Conservation (phyloP, 2,329 filamentous ascomycete genomes). For the Hymenoscyphus scutula region DNA sequence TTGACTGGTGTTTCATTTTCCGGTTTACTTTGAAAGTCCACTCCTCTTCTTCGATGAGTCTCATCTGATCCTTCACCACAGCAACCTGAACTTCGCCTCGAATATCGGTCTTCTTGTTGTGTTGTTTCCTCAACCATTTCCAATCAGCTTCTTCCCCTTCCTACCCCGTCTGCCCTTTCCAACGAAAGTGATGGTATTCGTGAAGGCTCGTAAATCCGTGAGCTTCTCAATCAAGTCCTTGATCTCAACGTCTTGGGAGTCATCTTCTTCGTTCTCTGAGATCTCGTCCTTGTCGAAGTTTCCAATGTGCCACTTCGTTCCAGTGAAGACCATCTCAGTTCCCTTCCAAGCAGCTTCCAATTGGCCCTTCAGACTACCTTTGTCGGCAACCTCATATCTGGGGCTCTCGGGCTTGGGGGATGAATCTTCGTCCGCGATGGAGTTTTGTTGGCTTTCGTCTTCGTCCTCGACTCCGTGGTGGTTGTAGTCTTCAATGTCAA, state of each 20-base stretch:
- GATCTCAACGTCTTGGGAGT: neutral
- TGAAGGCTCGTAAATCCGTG: neutral
- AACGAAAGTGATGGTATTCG: neutral
- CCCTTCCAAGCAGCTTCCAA: neutral
- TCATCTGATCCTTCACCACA: neutral
- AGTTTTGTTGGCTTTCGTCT: too few species aligned
- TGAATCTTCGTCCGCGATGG: too few species aligned
- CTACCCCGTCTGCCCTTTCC: neutral
- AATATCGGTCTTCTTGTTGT: neutral
- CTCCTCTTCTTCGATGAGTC: neutral
- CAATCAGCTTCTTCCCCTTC: neutral
- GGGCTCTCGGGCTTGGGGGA: too few species aligned
- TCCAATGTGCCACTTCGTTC: neutral
- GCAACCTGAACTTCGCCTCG: neutral
- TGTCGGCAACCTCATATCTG: neutral
- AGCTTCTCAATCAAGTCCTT: neutral
- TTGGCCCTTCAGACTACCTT: neutral
- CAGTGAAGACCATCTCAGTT: neutral
- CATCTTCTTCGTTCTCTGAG: neutral
- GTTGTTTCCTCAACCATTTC: too few species aligned
- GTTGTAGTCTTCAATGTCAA: too few species aligned
- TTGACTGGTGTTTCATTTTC: neutral
- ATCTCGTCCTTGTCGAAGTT: neutral
- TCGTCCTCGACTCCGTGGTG: too few species aligned
- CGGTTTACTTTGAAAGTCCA: too few species aligned